phyloP scores from a whole-genome alignment of 257 asterid genomes.

The Gardenia jasminoides region DNA sequence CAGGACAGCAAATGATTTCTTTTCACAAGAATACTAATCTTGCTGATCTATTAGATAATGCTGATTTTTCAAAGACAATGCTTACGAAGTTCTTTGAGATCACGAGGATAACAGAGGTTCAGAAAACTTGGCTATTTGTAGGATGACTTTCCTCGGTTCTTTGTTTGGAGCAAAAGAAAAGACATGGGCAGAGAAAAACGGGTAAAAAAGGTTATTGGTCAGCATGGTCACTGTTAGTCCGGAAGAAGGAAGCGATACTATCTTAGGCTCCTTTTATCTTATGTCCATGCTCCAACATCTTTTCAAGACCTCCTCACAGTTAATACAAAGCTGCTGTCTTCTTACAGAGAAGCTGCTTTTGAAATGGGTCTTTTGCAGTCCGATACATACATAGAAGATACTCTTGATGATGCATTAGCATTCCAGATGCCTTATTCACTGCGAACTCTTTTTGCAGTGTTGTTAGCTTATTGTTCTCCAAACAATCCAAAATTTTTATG shows the following conservation, averaged over 20 bases:
- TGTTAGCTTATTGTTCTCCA: no score
- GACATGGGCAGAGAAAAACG: not conserved
- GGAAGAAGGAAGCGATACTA: not conserved
- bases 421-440: no score
- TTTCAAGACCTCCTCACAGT: not conserved
- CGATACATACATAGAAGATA: no score
- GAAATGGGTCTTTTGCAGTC: not conserved
- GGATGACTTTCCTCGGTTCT: not conserved
- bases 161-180: not conserved
- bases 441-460: no score
- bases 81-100: not conserved
- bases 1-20: not conserved
- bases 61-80: not conserved
- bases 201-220: not conserved
- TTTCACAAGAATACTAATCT: not conserved
- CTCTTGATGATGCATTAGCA: no score
- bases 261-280: not conserved
- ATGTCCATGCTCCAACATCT: not conserved
- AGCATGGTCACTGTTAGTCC: not conserved
- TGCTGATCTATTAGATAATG: not conserved
- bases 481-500: not conserved
- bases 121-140: not conserved
- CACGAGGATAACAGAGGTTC: not conserved
- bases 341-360: not conserved
- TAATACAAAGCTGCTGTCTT: rapidly evolving